Conservation (phyloP, 2,329 filamentous ascomycete species). For the Myotisia sp. region DNA sequence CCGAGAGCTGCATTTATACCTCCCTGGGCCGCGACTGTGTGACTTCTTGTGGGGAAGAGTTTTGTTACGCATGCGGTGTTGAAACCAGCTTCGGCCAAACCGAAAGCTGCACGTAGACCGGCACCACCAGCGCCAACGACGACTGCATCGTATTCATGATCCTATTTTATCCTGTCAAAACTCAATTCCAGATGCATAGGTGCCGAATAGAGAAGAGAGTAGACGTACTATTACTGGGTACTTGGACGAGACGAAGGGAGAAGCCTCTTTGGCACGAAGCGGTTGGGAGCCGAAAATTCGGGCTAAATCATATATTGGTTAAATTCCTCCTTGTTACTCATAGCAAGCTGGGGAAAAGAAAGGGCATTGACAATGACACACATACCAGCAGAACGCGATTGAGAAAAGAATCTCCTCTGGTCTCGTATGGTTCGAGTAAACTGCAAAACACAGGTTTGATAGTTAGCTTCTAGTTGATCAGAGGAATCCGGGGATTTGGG, state of each 20-base stretch:
- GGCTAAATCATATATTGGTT: constrained; percentile 37
- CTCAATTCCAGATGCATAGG: too few relatives aligned
- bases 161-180: constrained; percentile 41
- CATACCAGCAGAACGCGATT: constrained; percentile 63
- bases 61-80: constrained; percentile 53
- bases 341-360: constrained; percentile 8
- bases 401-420: constrained; percentile 69
- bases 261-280: constrained; percentile 84
- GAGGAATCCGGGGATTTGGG: neutral
- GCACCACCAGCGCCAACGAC: constrained; percentile 57
- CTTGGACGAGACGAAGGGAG: constrained; percentile 70
- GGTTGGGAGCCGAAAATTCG: constrained; percentile 75
- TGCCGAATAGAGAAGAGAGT: neutral
- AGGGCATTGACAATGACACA: constrained; percentile 17
- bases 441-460: constrained; percentile 31
- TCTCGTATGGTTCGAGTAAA: constrained; percentile 49
- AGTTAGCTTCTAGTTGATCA: constrained; percentile 5
- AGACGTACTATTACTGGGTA: constrained; percentile 79
- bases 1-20: constrained; percentile 49
- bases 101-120: constrained; percentile 49
- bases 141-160: constrained; percentile 97
- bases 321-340: constrained; percentile 1
- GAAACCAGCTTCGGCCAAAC: constrained; percentile 49
- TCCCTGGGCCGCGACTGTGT: constrained; percentile 54
- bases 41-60: constrained; percentile 49